Base-by-base conservation (phyloP, 805 yeast genomes). In the Kluyveromyces lactis region DNA sequence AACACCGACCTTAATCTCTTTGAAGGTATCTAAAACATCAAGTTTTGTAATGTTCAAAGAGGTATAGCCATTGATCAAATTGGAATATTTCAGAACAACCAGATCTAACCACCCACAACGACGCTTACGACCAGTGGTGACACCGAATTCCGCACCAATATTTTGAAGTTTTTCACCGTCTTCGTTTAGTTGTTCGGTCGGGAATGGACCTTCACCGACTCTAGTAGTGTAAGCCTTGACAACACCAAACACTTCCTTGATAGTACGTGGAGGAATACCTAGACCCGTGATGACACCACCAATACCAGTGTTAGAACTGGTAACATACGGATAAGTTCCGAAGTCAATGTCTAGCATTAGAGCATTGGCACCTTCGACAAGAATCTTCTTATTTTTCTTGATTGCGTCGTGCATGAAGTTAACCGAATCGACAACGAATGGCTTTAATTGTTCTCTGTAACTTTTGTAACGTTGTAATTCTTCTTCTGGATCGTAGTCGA, bases 151-250 rank as follows among this genome's bases (percentile, higher is more conserved):
- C 42, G 89, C 95, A 56, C 98, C 98, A 47, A 92, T 85, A 32
- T 72, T 66, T 64, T 92, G 98, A 58, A 92, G 72, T 49, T 77
- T 76, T 55, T 84, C 95, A 57, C 98, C 98, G 35, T 69, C 77
- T 27, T 68, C 79, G 63, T 90, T 87, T 60, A 89, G 74, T 63
- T 89, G 97, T 67, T 92, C 98, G 42, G 97, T 81, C 46, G 98
- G 97, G 83, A 92, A 92, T 24, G 98, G 98, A 49, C 98, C 98
- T 60, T 89, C 97, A 55, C 98, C 98, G 41, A 92, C 98, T 67
- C 98, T 80, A 27, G 98, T 92, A 33, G 98, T 92, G 68, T 92
- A 92, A 31, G 97, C 97, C 71, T 92, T 92, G 34, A 90, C 97
- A 18, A 92, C 98, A 65, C 98, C 98, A 61, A 81, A 86, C 33